Evolutionary conservation across 164 flowering plant species (phyloP).

Genomic region (Pachysandra terminalis): DNA sequence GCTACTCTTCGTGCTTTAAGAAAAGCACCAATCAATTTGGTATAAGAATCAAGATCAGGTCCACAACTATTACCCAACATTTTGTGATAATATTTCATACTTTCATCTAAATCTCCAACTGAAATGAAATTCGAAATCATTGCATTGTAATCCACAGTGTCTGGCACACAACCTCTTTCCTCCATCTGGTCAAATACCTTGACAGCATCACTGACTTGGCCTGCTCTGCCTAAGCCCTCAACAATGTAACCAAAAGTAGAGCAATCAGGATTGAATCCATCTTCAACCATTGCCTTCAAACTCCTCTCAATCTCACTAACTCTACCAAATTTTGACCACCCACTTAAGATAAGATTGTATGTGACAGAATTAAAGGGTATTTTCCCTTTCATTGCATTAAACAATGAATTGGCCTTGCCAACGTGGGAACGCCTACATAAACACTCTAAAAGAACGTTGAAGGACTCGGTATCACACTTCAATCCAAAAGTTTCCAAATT

Average conservation of each 20-base stretch:
- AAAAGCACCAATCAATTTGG: constrained; percentile 44
- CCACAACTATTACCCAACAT: constrained; percentile 45
- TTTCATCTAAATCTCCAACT: constrained; percentile 45
- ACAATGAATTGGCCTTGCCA: constrained; percentile 49
- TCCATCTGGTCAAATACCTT: constrained; percentile 52
- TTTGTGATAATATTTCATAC: constrained; percentile 45
- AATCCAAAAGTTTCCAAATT: constrained; percentile 50
- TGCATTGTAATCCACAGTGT: constrained; percentile 58
- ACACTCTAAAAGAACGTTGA: constrained; percentile 60
- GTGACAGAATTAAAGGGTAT: constrained; percentile 35
- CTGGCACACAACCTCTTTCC: constrained; percentile 40
- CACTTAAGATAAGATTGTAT: constrained; percentile 61
- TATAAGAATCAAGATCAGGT: constrained; percentile 63
- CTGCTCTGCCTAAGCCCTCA: constrained; percentile 80
- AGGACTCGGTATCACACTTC: constrained; percentile 38
- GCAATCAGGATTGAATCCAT: constrained; percentile 61
- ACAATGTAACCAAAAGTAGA: constrained; percentile 47
- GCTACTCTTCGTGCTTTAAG: constrained; percentile 70
- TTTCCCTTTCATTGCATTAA: constrained; percentile 52
- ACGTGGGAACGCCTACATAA: constrained; percentile 58
- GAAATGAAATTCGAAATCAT: constrained; percentile 60
- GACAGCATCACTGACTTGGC: constrained; percentile 57
- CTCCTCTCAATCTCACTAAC: constrained; percentile 51
- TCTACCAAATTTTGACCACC: constrained; percentile 70
- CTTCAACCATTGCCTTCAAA: constrained; percentile 51